Evolutionary conservation across 371 early-diverging fungal genomes (phyloP).

Genomic region (Mortierella sp.): DNA sequence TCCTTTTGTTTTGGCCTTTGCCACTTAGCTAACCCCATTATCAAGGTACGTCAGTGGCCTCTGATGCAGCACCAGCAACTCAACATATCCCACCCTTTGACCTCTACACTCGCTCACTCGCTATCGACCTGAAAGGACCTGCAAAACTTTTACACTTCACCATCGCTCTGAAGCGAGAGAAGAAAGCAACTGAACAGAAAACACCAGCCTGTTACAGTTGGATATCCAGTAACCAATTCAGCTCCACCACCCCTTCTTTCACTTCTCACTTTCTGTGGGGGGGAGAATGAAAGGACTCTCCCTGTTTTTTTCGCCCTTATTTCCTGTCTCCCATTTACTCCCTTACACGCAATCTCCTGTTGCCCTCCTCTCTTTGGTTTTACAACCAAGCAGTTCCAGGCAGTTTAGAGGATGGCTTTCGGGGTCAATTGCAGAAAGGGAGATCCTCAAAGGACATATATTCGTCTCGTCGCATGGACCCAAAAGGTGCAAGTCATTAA

Average conservation of each 20-base stretch:
- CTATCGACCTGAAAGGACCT: not conserved
- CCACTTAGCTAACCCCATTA: constrained; percentile 13
- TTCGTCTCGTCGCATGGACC: not conserved
- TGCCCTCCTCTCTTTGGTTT: not conserved
- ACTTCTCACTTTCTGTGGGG: not conserved
- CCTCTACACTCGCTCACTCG: not conserved
- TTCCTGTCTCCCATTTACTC: constrained; percentile 12
- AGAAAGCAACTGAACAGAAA: not conserved
- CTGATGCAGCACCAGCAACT: not conserved
- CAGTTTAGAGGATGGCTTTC: not conserved
- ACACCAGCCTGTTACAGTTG: not conserved
- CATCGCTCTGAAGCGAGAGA: not conserved
- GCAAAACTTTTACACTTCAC: not conserved
- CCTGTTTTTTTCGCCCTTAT: constrained; percentile 11
- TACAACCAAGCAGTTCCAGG: not conserved
- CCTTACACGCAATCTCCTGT: not conserved
- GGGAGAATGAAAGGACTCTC: constrained; percentile 8
- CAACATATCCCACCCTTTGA: not conserved
- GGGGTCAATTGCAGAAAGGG: not conserved
- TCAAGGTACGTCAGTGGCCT: constrained; percentile 27
- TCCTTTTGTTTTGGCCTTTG: not conserved
- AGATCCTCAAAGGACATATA: not conserved
- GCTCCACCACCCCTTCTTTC: not conserved
- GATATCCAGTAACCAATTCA: not conserved
- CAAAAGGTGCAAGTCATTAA: not conserved